Conservation (phyloP, 306 rosid genomes). For the Carpinus fangiana region DNA sequence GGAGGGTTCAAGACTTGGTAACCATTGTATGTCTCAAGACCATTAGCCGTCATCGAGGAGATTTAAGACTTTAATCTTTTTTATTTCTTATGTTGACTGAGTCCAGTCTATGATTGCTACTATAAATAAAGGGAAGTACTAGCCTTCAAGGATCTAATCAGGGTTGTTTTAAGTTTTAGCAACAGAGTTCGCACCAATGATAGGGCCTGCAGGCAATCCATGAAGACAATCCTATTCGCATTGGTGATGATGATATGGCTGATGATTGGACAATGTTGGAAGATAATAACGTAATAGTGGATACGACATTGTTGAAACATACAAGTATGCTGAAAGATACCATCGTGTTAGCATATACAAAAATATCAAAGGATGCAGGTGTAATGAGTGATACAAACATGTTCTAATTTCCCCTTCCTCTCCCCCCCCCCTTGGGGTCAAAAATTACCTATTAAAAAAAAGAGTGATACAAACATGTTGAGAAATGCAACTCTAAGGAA, state of each 20-base stretch:
- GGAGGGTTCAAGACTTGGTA: background rate
- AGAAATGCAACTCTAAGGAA: no score
- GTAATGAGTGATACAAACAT: no score
- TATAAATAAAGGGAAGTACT: background rate
- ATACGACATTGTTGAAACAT: background rate
- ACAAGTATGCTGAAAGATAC: background rate
- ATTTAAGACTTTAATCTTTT: background rate
- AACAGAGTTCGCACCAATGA: background rate
- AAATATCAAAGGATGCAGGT: no score
- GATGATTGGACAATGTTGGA: background rate
- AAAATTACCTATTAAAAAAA: no score
- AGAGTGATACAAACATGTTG: no score
- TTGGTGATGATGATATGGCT: background rate
- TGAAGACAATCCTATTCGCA: slow-evolving; percentile 3
- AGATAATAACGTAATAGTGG: background rate
- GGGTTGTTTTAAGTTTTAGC: background rate
- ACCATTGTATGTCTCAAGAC: background rate
- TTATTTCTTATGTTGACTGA: background rate
- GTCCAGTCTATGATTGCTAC: background rate
- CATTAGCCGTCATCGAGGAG: background rate
- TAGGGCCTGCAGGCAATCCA: background rate
- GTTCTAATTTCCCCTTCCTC: no score
- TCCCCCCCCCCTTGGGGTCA: no score
- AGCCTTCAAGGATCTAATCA: background rate
- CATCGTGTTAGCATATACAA: no score